These are phyloP conservation scores for Coemansia linderi DNA, from an alignment of 371 early-diverging fungal species.

Conservation along the genomic window DNA sequence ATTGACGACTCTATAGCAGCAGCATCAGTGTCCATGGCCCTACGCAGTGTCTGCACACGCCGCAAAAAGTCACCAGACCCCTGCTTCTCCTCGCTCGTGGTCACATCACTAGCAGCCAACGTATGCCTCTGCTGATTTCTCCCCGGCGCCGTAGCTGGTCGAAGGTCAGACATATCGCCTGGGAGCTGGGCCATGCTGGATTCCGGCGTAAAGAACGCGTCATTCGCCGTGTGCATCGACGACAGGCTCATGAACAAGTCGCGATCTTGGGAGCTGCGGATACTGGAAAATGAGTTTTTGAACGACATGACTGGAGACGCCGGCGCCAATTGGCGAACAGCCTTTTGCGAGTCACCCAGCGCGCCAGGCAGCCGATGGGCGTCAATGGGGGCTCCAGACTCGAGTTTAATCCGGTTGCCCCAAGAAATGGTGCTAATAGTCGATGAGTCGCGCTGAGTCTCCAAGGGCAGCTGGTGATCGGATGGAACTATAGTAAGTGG, in stretches of 20 bases:
- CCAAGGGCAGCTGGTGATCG: not conserved
- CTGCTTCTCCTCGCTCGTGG: not conserved
- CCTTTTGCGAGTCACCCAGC: not conserved
- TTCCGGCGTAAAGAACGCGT: slow-evolving; percentile 42
- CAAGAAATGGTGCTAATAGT: slow-evolving; percentile 39
- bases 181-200: slow-evolving; percentile 34
- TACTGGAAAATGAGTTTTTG: slow-evolving; percentile 27
- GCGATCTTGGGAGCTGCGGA: slow-evolving; percentile 6
- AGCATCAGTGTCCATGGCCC: slow-evolving; percentile 39
- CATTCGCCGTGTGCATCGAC: slow-evolving; percentile 20
- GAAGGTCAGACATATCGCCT: slow-evolving; percentile 2
- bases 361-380: too few species aligned
- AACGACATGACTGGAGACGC: slow-evolving; percentile 32
- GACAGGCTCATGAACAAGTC: slow-evolving; percentile 30
- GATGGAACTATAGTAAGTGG: not conserved
- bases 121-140: slow-evolving; percentile 31
- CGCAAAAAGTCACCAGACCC: slow-evolving; percentile 14
- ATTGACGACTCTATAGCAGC: slow-evolving; percentile 35
- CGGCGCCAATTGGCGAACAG: slow-evolving; percentile 2
- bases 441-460: slow-evolving; percentile 39
- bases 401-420: slow-evolving; percentile 22
- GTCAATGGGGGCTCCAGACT: slow-evolving; percentile 4
- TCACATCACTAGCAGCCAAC: slow-evolving; percentile 13
- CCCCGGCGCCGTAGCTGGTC: slow-evolving; percentile 40
- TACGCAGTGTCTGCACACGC: slow-evolving; percentile 41